Evolutionary conservation across 805 yeast genomes (phyloP).

Genomic region (Cyberlindnera xishuangbannaensis): DNA sequence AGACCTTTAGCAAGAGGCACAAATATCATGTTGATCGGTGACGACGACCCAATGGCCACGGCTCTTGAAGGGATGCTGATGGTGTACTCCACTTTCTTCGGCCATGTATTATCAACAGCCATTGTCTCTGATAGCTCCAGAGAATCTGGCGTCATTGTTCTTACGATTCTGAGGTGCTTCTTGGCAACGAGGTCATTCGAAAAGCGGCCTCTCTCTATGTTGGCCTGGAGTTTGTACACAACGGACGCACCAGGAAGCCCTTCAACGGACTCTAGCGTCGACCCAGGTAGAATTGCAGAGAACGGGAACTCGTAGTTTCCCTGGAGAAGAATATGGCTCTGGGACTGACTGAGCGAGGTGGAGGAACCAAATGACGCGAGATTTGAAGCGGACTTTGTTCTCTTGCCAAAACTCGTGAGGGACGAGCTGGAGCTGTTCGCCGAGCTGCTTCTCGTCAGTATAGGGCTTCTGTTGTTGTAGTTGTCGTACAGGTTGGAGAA

Average conservation of each 20-base stretch:
- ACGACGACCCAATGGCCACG: conserved; percentile 78
- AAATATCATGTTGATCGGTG: conserved; percentile 62
- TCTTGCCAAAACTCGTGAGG: conserved; percentile 21
- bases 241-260: conserved; percentile 79
- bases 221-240: conserved; percentile 68
- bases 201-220: conserved; percentile 78
- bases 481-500: conserved; percentile 26
- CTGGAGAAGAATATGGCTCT: conserved; percentile 41
- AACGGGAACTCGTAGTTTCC: conserved; percentile 94
- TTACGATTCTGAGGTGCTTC: conserved; percentile 71
- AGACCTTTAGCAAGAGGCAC: conserved; percentile 82
- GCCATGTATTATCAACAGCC: conserved; percentile 95
- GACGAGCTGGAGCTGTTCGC: conserved; percentile 24
- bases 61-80: conserved; percentile 85
- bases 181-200: conserved; percentile 57
- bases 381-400: conserved; percentile 31
- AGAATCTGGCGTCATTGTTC: conserved; percentile 85
- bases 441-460: conserved; percentile 11
- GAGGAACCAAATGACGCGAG: conserved; percentile 28
- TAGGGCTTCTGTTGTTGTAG: conserved; percentile 12
- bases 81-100: conserved; percentile 84
- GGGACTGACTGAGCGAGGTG: conserved; percentile 17
- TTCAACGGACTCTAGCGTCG: conserved; percentile 80
- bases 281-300: conserved; percentile 77
- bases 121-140: conserved; percentile 86